Conservation (phyloP, 257 asterid species). For the Ligustrum vulgare region DNA sequence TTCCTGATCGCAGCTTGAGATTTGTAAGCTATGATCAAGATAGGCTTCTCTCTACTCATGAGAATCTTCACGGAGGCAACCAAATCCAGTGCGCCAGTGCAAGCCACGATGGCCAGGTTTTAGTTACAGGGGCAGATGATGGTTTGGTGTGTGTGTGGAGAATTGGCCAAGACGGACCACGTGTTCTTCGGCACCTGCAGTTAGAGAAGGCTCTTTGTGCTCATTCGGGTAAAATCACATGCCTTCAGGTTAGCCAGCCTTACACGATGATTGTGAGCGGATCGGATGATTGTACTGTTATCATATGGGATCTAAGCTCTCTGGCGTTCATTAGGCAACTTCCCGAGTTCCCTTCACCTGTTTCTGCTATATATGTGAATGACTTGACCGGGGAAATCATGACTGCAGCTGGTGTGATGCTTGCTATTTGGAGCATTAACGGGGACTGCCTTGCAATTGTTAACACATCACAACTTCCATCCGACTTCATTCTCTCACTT, state of each 20-base stretch:
- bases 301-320: conserved; percentile 95
- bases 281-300: conserved; percentile 87
- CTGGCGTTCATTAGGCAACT: conserved; percentile 84
- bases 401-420: conserved; percentile 93
- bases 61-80: conserved; percentile 95
- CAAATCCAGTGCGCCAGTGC: conserved; percentile 90
- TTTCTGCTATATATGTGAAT: conserved; percentile 83
- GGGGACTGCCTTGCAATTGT: conserved; percentile 96
- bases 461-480: conserved; percentile 95
- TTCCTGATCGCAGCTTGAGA: conserved; percentile 92
- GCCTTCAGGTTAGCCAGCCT: conserved; percentile 90
- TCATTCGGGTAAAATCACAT: conserved; percentile 80
- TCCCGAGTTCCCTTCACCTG: conserved; percentile 82
- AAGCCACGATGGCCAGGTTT: conserved; percentile 84
- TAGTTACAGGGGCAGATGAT: conserved; percentile 94
- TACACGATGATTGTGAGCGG: conserved; percentile 98
- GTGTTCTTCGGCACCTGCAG: conserved; percentile 55
- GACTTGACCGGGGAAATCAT: conserved; percentile 85
- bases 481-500: conserved; percentile 80
- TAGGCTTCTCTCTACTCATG: conserved; percentile 89
- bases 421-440: conserved; percentile 91
- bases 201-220: conserved; percentile 86
- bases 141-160: conserved; percentile 87
- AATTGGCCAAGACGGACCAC: conserved; percentile 77
- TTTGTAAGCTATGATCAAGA: conserved; percentile 86